phyloP scores from a whole-genome alignment of 2,329 filamentous ascomycete genomes.

The Exophiala calicioides region DNA sequence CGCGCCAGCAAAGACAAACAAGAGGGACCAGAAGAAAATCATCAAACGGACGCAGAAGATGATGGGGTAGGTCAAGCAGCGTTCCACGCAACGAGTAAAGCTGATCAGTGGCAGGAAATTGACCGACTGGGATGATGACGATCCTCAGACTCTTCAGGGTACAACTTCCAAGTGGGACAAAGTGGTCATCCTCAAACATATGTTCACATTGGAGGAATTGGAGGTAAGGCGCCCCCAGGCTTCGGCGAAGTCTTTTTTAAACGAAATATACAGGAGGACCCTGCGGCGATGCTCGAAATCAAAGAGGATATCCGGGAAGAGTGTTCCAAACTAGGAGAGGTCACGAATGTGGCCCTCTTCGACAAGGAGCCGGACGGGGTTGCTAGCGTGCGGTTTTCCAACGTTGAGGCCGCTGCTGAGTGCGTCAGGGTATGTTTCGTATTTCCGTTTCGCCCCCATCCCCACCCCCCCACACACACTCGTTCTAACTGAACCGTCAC shows the following conservation, averaged over 20 bases:
- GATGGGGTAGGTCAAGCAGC: slow-evolving; percentile 56
- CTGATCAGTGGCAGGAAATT: slow-evolving; percentile 64
- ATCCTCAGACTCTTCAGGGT: slow-evolving; percentile 62
- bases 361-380: slow-evolving; percentile 84
- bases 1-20: slow-evolving; percentile 50
- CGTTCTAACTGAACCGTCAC: background rate
- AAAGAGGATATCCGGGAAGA: slow-evolving; percentile 93
- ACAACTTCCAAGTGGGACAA: slow-evolving; percentile 68
- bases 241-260: slow-evolving; percentile 3
- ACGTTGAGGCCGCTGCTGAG: slow-evolving; percentile 67
- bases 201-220: slow-evolving; percentile 86
- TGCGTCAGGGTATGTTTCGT: slow-evolving; percentile 60
- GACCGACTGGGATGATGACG: slow-evolving; percentile 93
- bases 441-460: background rate
- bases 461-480: background rate
- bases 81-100: background rate
- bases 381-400: slow-evolving; percentile 78
- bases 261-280: slow-evolving; percentile 64
- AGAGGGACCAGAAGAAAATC: slow-evolving; percentile 79
- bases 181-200: slow-evolving; percentile 82
- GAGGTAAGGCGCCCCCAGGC: slow-evolving; percentile 48
- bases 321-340: slow-evolving; percentile 78
- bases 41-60: slow-evolving; percentile 90
- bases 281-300: slow-evolving; percentile 80
- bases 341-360: slow-evolving; percentile 89